Evolutionary conservation across 371 early-diverging fungal genomes (phyloP).

Genomic region (Mortierella sp.): DNA sequence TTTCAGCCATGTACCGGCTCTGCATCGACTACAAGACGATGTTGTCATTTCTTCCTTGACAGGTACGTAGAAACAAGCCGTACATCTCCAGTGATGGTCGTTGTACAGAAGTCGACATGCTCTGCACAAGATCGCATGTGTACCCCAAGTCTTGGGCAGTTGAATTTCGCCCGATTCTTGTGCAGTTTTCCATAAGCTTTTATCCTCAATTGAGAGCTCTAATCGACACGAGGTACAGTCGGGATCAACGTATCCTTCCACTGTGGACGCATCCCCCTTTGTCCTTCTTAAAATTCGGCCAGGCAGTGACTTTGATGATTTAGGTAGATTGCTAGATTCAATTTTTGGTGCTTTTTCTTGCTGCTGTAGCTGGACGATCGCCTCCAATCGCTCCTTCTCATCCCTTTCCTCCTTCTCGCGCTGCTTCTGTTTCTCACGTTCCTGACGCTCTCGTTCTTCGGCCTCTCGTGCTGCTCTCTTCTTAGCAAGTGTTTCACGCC

Average conservation of each 20-base stretch:
- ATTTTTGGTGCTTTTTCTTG: conserved; percentile 41
- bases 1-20: conserved; percentile 50
- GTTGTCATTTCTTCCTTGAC: conserved; percentile 39
- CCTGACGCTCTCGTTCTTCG: conserved; percentile 16
- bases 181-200: conserved; percentile 35
- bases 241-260: conserved; percentile 28
- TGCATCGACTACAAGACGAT: conserved; percentile 45
- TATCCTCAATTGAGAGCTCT: conserved; percentile 40
- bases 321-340: conserved; percentile 49
- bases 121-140: conserved; percentile 45
- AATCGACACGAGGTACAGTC: conserved; percentile 53
- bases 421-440: conserved; percentile 10
- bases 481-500: conserved; percentile 37
- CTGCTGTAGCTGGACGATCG: conserved; percentile 12
- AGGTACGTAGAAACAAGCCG: conserved; percentile 54
- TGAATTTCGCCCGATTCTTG: conserved; percentile 31
- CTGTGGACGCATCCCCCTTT: conserved; percentile 11
- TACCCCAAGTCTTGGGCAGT: conserved; percentile 52
- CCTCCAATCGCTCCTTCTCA: conserved; percentile 18
- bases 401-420: conserved; percentile 12
- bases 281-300: conserved; percentile 48
- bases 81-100: conserved; percentile 49
- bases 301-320: conserved; percentile 50
- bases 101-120: conserved; percentile 42
- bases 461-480: conserved; percentile 28